phyloP scores from a whole-genome alignment of 345 rosid species.

The Salix exigua region DNA sequence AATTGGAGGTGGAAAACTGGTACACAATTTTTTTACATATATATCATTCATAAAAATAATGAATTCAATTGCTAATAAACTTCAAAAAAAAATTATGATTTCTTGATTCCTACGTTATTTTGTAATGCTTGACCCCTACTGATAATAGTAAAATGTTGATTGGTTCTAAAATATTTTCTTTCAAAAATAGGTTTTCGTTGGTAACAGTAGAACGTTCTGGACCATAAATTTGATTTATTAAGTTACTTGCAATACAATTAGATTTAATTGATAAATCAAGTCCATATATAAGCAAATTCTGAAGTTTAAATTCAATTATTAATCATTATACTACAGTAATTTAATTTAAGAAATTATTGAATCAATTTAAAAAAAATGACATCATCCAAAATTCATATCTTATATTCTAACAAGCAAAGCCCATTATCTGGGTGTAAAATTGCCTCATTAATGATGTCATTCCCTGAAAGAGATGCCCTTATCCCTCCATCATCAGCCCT shows the following conservation, averaged over 20 bases:
- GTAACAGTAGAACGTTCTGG: neutral
- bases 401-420: neutral
- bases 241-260: neutral
- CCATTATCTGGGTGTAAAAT: neutral
- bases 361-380: neutral
- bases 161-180: too few species aligned
- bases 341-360: neutral
- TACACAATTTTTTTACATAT: neutral
- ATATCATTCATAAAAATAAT: neutral
- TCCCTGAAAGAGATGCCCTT: neutral
- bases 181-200: neutral
- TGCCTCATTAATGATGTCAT: neutral
- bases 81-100: neutral
- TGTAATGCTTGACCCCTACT: too few species aligned
- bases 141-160: too few species aligned
- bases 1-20: neutral
- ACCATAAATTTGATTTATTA: neutral
- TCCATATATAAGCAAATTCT: neutral
- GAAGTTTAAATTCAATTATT: neutral
- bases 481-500: neutral
- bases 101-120: neutral
- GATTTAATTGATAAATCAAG: neutral
- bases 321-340: neutral
- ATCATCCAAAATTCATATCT: neutral
- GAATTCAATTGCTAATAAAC: neutral